Evolutionary conservation across 495 filamentous ascomycete species (phyloP), one percentile per base, ranked within the genome.

Genomic region (Neurospora sp.): DNA sequence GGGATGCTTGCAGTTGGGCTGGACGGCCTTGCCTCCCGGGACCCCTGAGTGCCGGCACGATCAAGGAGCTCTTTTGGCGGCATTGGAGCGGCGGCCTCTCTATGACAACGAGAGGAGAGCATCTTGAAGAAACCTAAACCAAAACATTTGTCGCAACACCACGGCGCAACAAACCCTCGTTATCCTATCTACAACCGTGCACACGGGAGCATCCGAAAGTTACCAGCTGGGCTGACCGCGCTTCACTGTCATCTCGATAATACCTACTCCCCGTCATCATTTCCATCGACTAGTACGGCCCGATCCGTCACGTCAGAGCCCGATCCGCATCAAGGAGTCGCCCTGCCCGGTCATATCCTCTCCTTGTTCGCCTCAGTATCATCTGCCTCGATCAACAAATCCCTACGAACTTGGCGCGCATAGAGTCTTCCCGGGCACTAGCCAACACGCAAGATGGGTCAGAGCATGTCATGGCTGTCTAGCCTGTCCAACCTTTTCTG

Each of bases 381-480:
- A 35, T 8, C 53, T 65, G 1, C 14, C 27, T 35, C 53, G 22
- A 65, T 65, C 53, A 65, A 65, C 22, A 4, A 65, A 18, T 35
- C 4, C 14, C 4, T 14, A 35, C 53, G 14, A 65, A 35, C 53
- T 65, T 3, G 0, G 44, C 61, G 65, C 73, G 31, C 71, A 16
- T 38, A 42, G 41, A 31, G 31, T 69, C 73, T 35, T 75, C 68
- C 61, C 42, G 42, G 16, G 42, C 69, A n/a, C 18, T 27, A 77
- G 47, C 27, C 47, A 75, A 47, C 20, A 74, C 69, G 53, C 14
- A 78, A 81, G 69, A 98, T 98, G 94, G 94, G 94, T 78, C 90
- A 86, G 71, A 90, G 88, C 77, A 83, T 96, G 74, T 95, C 93
- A 75, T 91, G 90, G 83, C 87, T 94, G 80, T 90, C 89, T 70